Evolutionary conservation across 352 stramenopile species (phyloP).

Genomic region (Globisporangium abappressorium): DNA sequence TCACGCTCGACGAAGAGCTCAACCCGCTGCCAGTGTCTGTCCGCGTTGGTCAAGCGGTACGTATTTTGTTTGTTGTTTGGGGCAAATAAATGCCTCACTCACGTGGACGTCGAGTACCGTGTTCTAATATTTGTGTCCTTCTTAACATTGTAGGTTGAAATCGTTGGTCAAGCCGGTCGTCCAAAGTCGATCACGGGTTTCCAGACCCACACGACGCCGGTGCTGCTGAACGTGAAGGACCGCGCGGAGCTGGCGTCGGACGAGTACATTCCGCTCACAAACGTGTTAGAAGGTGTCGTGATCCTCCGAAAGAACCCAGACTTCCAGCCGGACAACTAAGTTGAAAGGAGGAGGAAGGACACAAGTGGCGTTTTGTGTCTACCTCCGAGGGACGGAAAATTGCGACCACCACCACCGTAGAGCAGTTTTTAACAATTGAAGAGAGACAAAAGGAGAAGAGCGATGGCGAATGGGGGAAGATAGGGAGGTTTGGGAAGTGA

Average conservation of each 20-base stretch:
- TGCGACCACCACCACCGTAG: conserved; percentile 3
- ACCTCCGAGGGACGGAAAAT: not conserved
- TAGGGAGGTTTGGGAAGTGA: not conserved
- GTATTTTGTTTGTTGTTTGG: conserved; percentile 13
- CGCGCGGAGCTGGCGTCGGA: conserved; percentile 97
- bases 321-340: conserved; percentile 77
- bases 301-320: conserved; percentile 98
- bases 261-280: conserved; percentile 95
- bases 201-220: conserved; percentile 99
- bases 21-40: conserved; percentile 96
- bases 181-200: conserved; percentile 99
- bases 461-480: not conserved
- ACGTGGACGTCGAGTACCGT: not conserved
- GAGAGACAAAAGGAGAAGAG: not conserved
- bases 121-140: not conserved
- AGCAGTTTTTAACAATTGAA: not conserved
- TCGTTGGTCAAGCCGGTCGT: conserved; percentile 97
- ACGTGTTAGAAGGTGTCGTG: conserved; percentile 98
- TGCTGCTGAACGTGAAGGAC: conserved; percentile 97
- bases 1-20: conserved; percentile 97
- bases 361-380: not conserved
- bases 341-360: not conserved
- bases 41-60: conserved; percentile 97
- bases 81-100: not conserved
- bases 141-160: conserved; percentile 84